Percentiles rank a stretch among this genome's conserved stretches.
Evolutionary conservation across 2,329 filamentous ascomycete genomes (phyloP).

Genomic region (Zasmidium cellare): DNA sequence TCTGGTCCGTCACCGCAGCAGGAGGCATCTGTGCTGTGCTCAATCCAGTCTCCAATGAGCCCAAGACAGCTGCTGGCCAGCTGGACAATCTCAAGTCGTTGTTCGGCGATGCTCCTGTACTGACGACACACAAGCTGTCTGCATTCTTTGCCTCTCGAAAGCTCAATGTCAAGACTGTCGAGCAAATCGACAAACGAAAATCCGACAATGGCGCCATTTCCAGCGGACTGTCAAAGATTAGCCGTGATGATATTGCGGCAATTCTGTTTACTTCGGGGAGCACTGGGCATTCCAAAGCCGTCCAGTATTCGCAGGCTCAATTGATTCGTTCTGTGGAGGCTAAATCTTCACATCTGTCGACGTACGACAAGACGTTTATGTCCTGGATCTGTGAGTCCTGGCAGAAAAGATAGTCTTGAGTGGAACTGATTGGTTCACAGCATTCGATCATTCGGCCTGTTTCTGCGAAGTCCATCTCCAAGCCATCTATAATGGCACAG

Average conservation of each 20-base stretch:
- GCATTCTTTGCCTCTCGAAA: constrained; percentile 12
- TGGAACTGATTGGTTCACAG: constrained; percentile 48
- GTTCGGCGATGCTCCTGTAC: constrained; percentile 13
- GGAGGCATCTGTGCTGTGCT: constrained; percentile 27
- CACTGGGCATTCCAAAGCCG: constrained; percentile 26
- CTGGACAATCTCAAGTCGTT: constrained; percentile 19
- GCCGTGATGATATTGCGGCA: constrained; percentile 11
- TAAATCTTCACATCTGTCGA: constrained; percentile 11
- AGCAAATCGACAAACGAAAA: neutral
- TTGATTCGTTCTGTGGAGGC: constrained; percentile 19
- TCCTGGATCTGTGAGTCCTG: constrained; percentile 15
- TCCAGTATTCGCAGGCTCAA: constrained; percentile 18
- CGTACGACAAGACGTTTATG: constrained; percentile 16
- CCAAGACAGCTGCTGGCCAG: constrained; percentile 23
- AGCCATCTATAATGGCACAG: constrained; percentile 42
- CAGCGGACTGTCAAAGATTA: neutral
- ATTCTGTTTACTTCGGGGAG: constrained; percentile 26
- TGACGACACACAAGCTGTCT: constrained; percentile 14
- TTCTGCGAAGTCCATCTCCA: constrained; percentile 55
- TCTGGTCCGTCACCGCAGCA: constrained; percentile 42
- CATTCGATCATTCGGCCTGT: constrained; percentile 56
- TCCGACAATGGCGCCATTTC: neutral
- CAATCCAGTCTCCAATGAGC: constrained; percentile 23
- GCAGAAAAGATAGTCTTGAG: neutral
- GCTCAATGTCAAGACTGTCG: constrained; percentile 16